Evolutionary conservation across 169 alveolate species (phyloP).

Genomic region (Cryptosporidium ubiquitum): DNA sequence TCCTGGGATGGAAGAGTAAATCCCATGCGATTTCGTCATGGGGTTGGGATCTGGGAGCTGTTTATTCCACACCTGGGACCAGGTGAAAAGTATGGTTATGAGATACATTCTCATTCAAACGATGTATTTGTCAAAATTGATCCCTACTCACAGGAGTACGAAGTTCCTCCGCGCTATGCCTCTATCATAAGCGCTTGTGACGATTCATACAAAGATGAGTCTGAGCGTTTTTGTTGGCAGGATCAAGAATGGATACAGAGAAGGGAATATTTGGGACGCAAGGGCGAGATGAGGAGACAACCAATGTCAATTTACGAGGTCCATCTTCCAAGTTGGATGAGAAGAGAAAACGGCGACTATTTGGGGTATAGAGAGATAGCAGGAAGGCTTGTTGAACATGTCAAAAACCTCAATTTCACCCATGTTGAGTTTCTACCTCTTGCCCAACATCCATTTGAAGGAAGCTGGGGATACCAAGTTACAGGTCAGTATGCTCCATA

Average conservation of each 20-base stretch:
- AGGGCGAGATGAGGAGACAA: slow-evolving; percentile 77
- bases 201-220: slow-evolving; percentile 77
- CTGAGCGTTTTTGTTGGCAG: slow-evolving; percentile 79
- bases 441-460: slow-evolving; percentile 84
- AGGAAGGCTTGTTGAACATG: slow-evolving; percentile 78
- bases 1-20: slow-evolving; percentile 83
- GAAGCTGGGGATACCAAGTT: slow-evolving; percentile 84
- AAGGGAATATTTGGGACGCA: slow-evolving; percentile 75
- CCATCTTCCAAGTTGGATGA: slow-evolving; percentile 83
- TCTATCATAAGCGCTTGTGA: slow-evolving; percentile 81
- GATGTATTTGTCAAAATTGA: slow-evolving; percentile 79
- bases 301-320: slow-evolving; percentile 83
- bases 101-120: slow-evolving; percentile 76
- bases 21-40: slow-evolving; percentile 81
- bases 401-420: slow-evolving; percentile 79
- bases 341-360: slow-evolving; percentile 79
- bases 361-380: slow-evolving; percentile 81
- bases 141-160: slow-evolving; percentile 84
- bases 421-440: slow-evolving; percentile 84
- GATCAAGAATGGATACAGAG: slow-evolving; percentile 81
- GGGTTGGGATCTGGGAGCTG: slow-evolving; percentile 82
- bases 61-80: slow-evolving; percentile 78
- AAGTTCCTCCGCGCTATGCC: slow-evolving; percentile 80
- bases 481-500: slow-evolving; percentile 82
- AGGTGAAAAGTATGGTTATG: slow-evolving; percentile 81